Conservation (phyloP, 139 green algal species). For the Monoraphidium neglectum region DNA sequence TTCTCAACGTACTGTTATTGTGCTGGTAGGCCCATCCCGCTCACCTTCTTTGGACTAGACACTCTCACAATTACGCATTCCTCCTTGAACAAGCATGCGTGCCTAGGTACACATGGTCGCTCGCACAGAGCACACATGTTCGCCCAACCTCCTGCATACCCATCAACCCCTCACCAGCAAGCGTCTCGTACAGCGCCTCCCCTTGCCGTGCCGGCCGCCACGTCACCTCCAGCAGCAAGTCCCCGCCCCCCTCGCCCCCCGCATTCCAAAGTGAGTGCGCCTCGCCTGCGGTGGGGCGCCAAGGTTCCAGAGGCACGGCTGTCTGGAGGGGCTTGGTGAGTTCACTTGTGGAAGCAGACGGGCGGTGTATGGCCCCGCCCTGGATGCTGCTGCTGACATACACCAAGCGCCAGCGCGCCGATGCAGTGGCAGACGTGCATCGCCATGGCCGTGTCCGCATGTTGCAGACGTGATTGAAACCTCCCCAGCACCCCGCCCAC, state of each 20-base stretch:
- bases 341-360: too few species aligned
- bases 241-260: constrained; percentile 13
- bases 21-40: too few species aligned
- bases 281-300: constrained; percentile 16
- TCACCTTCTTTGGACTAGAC: too few species aligned
- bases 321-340: too few species aligned
- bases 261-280: constrained; percentile 20
- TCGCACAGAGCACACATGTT: too few species aligned
- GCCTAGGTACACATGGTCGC: too few species aligned
- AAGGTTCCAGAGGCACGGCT: too few species aligned
- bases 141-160: not conserved
- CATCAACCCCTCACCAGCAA: constrained; percentile 2
- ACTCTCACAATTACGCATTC: too few species aligned
- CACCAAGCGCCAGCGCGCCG: not conserved
- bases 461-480: not conserved
- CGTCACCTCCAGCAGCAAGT: constrained; percentile 25
- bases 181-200: constrained; percentile 23
- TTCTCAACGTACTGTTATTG: too few species aligned
- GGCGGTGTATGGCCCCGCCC: too few species aligned
- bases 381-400: too few species aligned
- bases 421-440: not conserved
- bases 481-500: not conserved
- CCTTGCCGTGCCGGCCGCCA: constrained; percentile 12
- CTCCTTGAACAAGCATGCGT: too few species aligned
- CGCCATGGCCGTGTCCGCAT: not conserved